Base-by-base conservation (phyloP, 495 filamentous ascomycete species). In the Chaetomidium leptoderma region DNA sequence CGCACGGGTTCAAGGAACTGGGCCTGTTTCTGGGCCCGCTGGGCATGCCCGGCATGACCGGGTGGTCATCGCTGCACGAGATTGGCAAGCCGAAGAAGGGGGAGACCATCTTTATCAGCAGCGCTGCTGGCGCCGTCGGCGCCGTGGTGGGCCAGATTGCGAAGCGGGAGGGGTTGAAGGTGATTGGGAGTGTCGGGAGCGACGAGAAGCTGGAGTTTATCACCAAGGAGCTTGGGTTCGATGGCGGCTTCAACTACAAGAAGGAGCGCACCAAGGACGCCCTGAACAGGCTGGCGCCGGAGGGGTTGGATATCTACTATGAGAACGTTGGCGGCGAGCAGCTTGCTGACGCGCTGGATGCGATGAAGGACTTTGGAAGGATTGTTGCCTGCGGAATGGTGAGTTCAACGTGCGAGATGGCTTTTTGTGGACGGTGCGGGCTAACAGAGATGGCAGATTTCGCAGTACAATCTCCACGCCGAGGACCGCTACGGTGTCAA, bases 241-340 rank as follows among this genome's bases (percentile, higher is more conserved):
- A 88, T 49, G 83, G 74, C 33, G 85, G 82, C 7, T 90, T 89
- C 74, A 89, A 90, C 70, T 90, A 90, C 73, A 75, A 77, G 67
- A 79, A 74, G 61, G 78, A 81, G 75, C 58, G 85, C 81, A 66
- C 88, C 80, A 37, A 64, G 1, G 85, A 88, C 45, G 92, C 91
- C 2, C 74, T 96, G 48, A 71, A 76, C 60, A 79, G 89, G 60
- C 74, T 95, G 42, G 88, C 87, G 6, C 92, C 91, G 0, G 66
- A 92, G 29, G 92, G 92, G 11, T 80, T 97, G 46, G 90, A 96
- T 66, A 95, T 97, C 69, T 96, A 96, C 75, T 97, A 86, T 63
- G 92, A 97, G 71, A 96, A 96, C 60, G 92, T 97, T 19, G 92
- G 92, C 8, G 92, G 91, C 8, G 90, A 92, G 75, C 86, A 90